Conservation (phyloP, 495 filamentous ascomycete species). For the Echria macrotheca region DNA sequence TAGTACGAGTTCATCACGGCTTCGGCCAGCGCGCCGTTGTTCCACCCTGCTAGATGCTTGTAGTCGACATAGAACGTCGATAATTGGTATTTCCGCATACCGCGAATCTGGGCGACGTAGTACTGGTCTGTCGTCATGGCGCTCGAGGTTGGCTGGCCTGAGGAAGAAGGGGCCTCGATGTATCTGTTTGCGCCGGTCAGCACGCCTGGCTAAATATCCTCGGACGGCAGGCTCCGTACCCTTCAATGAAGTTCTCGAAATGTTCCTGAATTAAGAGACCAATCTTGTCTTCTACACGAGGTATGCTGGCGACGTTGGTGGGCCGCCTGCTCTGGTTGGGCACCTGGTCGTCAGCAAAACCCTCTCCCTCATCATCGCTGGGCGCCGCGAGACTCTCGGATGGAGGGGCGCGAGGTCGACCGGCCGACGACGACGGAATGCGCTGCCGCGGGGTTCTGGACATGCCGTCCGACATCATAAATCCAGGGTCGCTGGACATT, state of each 20-base stretch:
- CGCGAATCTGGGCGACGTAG: conserved; percentile 93
- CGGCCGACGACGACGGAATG: conserved; percentile 46
- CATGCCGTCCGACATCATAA: conserved; percentile 39
- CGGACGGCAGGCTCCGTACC: conserved; percentile 46
- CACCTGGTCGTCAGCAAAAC: conserved; percentile 55
- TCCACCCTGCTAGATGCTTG: conserved; percentile 68
- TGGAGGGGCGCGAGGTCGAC: conserved; percentile 55
- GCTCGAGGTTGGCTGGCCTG: conserved; percentile 68
- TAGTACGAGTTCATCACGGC: conserved; percentile 90
- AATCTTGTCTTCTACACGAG: conserved; percentile 79
- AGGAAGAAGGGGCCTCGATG: conserved; percentile 68
- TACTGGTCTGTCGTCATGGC: conserved; percentile 80
- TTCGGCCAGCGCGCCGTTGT: conserved; percentile 68
- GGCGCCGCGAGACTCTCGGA: conserved; percentile 60
- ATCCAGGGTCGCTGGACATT: conserved; percentile 42
- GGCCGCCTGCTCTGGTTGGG: conserved; percentile 51
- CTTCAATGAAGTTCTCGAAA: conserved; percentile 86
- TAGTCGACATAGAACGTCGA: conserved; percentile 98
- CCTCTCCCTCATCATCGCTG: conserved; percentile 57
- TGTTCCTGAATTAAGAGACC: conserved; percentile 78
- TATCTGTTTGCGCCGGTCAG: conserved; percentile 45
- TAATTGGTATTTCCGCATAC: conserved; percentile 75
- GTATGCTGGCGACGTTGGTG: conserved; percentile 58
- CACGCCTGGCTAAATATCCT: neutral
- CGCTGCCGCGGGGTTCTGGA: conserved; percentile 33